These are phyloP conservation scores for Glycine soja DNA, from an alignment of 306 rosid species.

Conservation along the genomic window DNA sequence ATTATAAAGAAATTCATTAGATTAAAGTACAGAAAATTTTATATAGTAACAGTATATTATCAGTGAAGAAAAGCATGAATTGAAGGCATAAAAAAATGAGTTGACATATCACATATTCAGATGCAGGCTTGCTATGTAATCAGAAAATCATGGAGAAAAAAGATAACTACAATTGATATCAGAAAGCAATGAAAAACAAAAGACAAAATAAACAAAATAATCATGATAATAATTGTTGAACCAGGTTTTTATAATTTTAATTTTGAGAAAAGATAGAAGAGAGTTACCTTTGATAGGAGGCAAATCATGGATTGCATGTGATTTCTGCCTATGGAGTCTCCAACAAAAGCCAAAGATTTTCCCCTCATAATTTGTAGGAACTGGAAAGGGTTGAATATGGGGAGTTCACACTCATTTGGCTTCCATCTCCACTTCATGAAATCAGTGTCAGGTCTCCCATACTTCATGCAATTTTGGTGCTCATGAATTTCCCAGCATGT, in stretches of 20 bases:
- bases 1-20: too few relatives aligned
- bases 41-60: not conserved
- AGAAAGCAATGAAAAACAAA: too few relatives aligned
- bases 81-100: not conserved
- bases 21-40: too few relatives aligned
- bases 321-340: slow-evolving; percentile 81
- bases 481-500: slow-evolving; percentile 87
- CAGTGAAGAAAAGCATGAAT: not conserved
- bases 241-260: not conserved
- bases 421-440: slow-evolving; percentile 92
- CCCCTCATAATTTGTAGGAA: slow-evolving; percentile 73
- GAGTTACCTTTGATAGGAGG: slow-evolving; percentile 55
- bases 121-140: not conserved
- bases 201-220: not conserved
- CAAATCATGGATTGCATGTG: slow-evolving; percentile 79
- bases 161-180: not conserved
- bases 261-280: not conserved
- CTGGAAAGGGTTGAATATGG: slow-evolving; percentile 77
- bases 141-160: not conserved
- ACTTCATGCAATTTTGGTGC: slow-evolving; percentile 85
- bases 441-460: slow-evolving; percentile 83
- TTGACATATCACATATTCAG: not conserved
- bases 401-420: slow-evolving; percentile 79
- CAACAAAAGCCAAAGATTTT: slow-evolving; percentile 85
- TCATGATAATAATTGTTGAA: not conserved